These are phyloP conservation scores for Auriscalpium vulgare DNA, from an alignment of 768 basidiomycete species.

Conservation along the genomic window DNA sequence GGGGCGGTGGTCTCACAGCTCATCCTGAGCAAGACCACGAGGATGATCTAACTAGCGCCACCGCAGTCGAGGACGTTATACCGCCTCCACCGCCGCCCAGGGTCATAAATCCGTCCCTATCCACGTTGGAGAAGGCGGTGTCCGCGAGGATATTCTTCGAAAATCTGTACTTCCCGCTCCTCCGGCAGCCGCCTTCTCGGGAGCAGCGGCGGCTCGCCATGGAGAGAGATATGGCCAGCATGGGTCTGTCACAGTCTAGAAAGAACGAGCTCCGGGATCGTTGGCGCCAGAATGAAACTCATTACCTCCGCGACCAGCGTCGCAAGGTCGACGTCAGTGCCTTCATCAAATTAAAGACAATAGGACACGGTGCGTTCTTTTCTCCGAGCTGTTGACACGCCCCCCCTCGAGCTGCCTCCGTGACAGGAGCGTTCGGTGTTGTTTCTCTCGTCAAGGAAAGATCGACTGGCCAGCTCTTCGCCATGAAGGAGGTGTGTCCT, in stretches of 20 bases:
- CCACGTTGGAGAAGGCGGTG: slow-evolving; percentile 90
- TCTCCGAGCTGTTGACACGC: slow-evolving; percentile 17
- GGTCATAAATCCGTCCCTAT: slow-evolving; percentile 76
- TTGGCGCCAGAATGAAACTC: slow-evolving; percentile 85
- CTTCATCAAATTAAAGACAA: slow-evolving; percentile 86
- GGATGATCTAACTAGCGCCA: slow-evolving; percentile 30
- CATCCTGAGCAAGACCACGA: slow-evolving; percentile 67
- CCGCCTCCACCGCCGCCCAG: slow-evolving; percentile 36
- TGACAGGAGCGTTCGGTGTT: slow-evolving; percentile 86
- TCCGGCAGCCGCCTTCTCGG: slow-evolving; percentile 78
- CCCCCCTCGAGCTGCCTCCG: slow-evolving; percentile 11
- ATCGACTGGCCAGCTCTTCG: slow-evolving; percentile 71
- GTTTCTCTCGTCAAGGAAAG: slow-evolving; percentile 87
- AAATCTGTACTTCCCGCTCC: slow-evolving; percentile 79
- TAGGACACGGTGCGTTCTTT: slow-evolving; percentile 69
- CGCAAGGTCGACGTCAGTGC: slow-evolving; percentile 77
- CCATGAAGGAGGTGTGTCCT: slow-evolving; percentile 84
- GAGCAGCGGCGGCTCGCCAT: slow-evolving; percentile 81
- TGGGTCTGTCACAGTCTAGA: slow-evolving; percentile 62
- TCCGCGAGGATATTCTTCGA: slow-evolving; percentile 92
- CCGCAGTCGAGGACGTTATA: slow-evolving; percentile 20
- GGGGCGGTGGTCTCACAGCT: slow-evolving; percentile 50
- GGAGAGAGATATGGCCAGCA: slow-evolving; percentile 77
- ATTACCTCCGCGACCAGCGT: slow-evolving; percentile 79
- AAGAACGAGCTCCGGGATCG: slow-evolving; percentile 64